Percentiles rank a stretch among this genome's conserved stretches.
These are phyloP conservation scores for Globisporangium canariense DNA, from an alignment of 352 stramenopile genomes.

Conservation along the genomic window DNA sequence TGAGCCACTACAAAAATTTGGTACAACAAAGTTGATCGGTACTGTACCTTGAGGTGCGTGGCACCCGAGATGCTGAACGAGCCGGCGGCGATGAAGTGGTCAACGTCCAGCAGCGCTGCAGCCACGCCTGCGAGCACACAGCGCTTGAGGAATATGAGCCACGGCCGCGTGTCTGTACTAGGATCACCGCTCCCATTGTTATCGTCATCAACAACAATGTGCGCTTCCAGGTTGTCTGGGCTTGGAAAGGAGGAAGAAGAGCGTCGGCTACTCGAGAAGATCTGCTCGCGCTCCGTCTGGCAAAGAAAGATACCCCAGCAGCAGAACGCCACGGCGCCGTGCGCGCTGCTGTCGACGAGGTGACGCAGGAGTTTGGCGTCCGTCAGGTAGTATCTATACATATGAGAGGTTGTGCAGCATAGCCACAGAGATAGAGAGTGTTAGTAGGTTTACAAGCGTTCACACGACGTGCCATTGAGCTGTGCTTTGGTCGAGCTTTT, in stretches of 20 bases:
- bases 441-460: constrained; percentile 5
- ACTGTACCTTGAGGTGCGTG: constrained; percentile 42
- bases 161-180: constrained; percentile 10
- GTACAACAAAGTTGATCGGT: background rate
- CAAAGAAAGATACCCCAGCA: constrained; percentile 64
- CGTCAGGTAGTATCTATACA: constrained; percentile 23
- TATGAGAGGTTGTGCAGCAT: background rate
- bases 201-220: background rate
- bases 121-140: constrained; percentile 36
- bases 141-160: constrained; percentile 33
- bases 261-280: background rate
- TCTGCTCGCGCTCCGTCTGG: constrained; percentile 16
- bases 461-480: background rate
- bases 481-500: too few relatives aligned
- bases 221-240: constrained; percentile 1
- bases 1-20: background rate
- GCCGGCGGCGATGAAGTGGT: constrained; percentile 74
- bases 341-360: constrained; percentile 57
- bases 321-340: constrained; percentile 51
- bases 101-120: constrained; percentile 52
- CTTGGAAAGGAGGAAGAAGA: constrained; percentile 4
- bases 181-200: background rate
- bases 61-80: constrained; percentile 49
- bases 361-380: constrained; percentile 48
- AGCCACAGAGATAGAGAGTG: background rate